Base-by-base conservation (phyloP, 805 yeast genomes). In the Candida nitratophila region DNA sequence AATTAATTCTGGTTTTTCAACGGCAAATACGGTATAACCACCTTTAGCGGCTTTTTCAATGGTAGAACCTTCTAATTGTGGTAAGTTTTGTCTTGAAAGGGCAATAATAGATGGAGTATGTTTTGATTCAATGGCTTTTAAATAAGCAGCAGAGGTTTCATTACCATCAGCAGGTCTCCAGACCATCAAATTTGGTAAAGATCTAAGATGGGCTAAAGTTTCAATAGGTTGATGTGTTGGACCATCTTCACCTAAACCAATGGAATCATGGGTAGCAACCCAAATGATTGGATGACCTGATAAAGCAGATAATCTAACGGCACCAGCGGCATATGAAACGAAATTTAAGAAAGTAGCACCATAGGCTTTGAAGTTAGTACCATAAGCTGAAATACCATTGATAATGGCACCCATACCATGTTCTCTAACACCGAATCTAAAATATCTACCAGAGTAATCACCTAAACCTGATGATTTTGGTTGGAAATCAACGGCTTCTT, bases 281-380 rank as follows among this genome's bases (percentile, higher is more conserved):
- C 90, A 85, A 56, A 80, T 75, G 55, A 85, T 79, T 53, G 91
- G 93, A 63, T 81, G 86, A 55, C 86, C 87, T 46, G 91, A 83
- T 51, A 86, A 70, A 45, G 95, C 91, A 45, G 91, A 75, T 63
- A 86, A 76, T 79, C 95, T 81, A 43, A 85, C 79, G 57, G 95
- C 89, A 74, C 93, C 93, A 35, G 90, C 79, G 55, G 89, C 93
- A 60, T 85, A 85, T 12, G 82, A 76, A 50, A 77, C 83, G 58
- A 91, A 91, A 81, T 93, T 91, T 69, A 91, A 77, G 89, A 91
- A 91, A 62, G 99, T 91, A 71, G 96, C 98, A 68, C 96, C 96
- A 73, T 82, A 90, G 57, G 89, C 83, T 69, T 82, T 85, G 77
- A 74, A 80, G 73, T 86, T 87, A 51, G 85, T 86, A 71, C 85